Evolutionary conservation across 768 basidiomycete genomes (phyloP), one percentile per base, ranked within the genome.

Genomic region (Suillus americanus): DNA sequence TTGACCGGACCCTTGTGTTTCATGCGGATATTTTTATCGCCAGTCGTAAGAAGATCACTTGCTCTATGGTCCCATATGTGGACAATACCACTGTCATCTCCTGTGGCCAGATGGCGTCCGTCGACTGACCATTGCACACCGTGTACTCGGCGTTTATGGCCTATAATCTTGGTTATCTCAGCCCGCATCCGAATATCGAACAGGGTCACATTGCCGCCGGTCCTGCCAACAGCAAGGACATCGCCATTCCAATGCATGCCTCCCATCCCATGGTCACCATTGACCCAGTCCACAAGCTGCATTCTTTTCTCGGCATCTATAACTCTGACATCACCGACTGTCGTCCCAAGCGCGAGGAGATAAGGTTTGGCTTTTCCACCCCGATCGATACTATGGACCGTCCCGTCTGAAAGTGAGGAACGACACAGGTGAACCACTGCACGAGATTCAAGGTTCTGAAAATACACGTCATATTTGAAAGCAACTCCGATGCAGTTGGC

Each of bases 401-500:
- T 70, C 41, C 82, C 82, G 54, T 74, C 68, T 28, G 67, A 64
- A 40, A 66, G 61, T 33, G 76, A 68, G 46, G 83, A 73, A 51
- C 76, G 77, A 69, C 82, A 86, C 23, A 89, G 74, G 57, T 81
- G 83, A 3, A 80, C 77, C 43, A 89, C 86, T 37, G 77, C 73
- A 40, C 83, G 83, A 3, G 79, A 86, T 59, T 83, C 79, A 12
- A 88, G 81, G 68, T 89, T 81, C 71, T 89, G 88, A 66, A 85
- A 86, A 72, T 85, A 89, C 14, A 89, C 81, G 14, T 87, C 82
- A 61, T 78, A 76, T 23, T 77, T 81, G 72, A 87, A 90, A 16
- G 86, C 84, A 23, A 90, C 87, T 1, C 87, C 86, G 56, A 90
- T 89, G 61, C 79, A 74, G 66, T 89, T 89, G 4, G 77, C 77